Evolutionary conservation across 495 filamentous ascomycete species (phyloP).

Genomic region (Aspergillus olivimuriae): DNA sequence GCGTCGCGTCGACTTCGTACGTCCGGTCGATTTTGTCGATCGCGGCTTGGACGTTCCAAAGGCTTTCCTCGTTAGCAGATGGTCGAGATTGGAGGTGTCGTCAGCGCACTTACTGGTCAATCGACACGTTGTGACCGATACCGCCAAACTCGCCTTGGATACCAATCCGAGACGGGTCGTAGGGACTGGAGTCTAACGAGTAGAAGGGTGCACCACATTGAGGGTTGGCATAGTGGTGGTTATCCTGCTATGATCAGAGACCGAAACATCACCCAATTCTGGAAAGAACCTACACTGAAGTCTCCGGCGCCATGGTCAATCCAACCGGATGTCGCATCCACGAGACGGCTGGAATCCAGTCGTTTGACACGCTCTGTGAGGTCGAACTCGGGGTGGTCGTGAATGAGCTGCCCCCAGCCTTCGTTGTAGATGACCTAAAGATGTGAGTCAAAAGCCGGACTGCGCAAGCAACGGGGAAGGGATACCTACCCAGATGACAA

Average conservation of each 20-base stretch:
- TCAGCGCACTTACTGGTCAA: constrained; percentile 34
- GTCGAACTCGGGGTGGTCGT: constrained; percentile 46
- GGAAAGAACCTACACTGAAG: constrained; percentile 34
- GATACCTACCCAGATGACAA: constrained; percentile 41
- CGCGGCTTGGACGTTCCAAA: constrained; percentile 53
- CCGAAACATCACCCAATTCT: not conserved
- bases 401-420: constrained; percentile 56
- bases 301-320: constrained; percentile 55
- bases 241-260: constrained; percentile 39
- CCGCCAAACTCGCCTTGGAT: constrained; percentile 67
- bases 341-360: constrained; percentile 55
- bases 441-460: constrained; percentile 8
- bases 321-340: constrained; percentile 58
- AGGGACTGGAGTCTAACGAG: constrained; percentile 47
- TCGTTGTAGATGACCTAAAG: constrained; percentile 65
- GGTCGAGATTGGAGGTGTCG: too few species aligned
- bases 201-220: constrained; percentile 64
- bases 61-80: too few species aligned
- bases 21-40: constrained; percentile 55
- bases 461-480: not conserved
- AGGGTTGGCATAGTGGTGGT: constrained; percentile 65
- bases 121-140: constrained; percentile 54
- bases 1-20: constrained; percentile 53
- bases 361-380: constrained; percentile 45
- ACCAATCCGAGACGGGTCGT: constrained; percentile 53